phyloP scores from a whole-genome alignment of 441 rosid genomes.

The Sinapis alba region DNA sequence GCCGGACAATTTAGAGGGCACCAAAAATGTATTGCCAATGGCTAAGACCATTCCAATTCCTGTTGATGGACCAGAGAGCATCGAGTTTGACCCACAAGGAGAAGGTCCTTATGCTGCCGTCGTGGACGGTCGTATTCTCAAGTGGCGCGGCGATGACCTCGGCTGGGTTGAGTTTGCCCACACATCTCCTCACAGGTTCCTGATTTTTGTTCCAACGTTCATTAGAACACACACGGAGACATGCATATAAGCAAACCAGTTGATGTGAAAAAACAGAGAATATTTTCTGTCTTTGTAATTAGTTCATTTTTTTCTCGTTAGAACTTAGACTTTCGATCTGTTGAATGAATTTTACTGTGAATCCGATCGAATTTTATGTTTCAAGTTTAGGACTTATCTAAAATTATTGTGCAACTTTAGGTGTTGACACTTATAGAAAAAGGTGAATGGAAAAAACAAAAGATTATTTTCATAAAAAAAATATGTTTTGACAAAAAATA shows the following conservation, averaged over 20 bases:
- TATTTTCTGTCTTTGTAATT: not conserved
- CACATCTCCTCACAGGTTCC: slow-evolving; percentile 51
- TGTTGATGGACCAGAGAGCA: slow-evolving; percentile 71
- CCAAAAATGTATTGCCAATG: slow-evolving; percentile 28
- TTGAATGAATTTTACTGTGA: not conserved
- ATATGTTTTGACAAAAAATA: no score
- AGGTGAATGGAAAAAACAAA: no score
- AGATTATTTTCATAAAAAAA: no score
- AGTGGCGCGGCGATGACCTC: slow-evolving; percentile 55
- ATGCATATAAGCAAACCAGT: not conserved
- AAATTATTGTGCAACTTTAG: no score
- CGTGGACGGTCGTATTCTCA: slow-evolving; percentile 65
- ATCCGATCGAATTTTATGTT: not conserved
- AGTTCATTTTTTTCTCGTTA: not conserved
- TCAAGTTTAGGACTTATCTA: not conserved
- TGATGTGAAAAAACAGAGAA: no score
- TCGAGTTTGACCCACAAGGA: slow-evolving; percentile 63
- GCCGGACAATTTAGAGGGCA: slow-evolving; percentile 21
- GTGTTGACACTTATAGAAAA: no score
- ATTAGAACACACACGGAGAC: not conserved
- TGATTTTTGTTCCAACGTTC: not conserved
- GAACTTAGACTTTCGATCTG: not conserved
- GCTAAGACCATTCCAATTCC: slow-evolving; percentile 43
- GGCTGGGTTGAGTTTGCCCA: slow-evolving; percentile 66
- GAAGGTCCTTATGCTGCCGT: slow-evolving; percentile 69